Evolutionary conservation across 495 filamentous ascomycete species (phyloP), one percentile per base, ranked within the genome.

Genomic region (Penicillium diatomitis): DNA sequence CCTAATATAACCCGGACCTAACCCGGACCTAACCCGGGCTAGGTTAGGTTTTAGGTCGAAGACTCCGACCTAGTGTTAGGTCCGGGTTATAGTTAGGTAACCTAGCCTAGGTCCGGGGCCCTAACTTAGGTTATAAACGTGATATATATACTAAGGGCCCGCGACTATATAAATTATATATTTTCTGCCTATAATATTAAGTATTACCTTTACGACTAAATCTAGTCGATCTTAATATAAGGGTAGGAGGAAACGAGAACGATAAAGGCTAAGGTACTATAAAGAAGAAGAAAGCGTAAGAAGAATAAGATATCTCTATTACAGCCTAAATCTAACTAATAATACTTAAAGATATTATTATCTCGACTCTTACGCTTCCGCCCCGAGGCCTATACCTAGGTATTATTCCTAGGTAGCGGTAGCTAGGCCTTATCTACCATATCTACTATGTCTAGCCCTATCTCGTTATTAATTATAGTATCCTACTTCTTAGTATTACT

Each of bases 11-110:
- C 46, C 46, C 46, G 36, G 46, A 33, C 46, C 46, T 38, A 40
- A 48, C 46, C 46, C 37, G 44, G 33, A 37, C 44, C 44, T 8
- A 48, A 40, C 46, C 46, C 46, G 46, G 46, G 35, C 46, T 48
- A 30, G 46, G 46, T 48, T 48, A 38, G 46, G 46, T 48, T 48
- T 33, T 48, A 30, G 46, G 46, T 40, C 46, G 37, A 32, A 40
- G 36, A 31, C 46, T 32, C 11, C 36, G 36, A 48, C 46, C 35
- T 4, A 37, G 35, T 11, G 35, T 37, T 37, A 11, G 35, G 35
- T 37, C 35, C 35, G 35, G 35, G 0, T 37, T 37, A 4, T 11
- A 6, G 6, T 6, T 37, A 11, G 35, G 35, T 37, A 5, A 37
- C 35, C 35, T n/a, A 37, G 35, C 35, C 5, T 37, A n/a, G 35